phyloP scores from a whole-genome alignment of 331 rosid species.

The Malus hybrid region DNA sequence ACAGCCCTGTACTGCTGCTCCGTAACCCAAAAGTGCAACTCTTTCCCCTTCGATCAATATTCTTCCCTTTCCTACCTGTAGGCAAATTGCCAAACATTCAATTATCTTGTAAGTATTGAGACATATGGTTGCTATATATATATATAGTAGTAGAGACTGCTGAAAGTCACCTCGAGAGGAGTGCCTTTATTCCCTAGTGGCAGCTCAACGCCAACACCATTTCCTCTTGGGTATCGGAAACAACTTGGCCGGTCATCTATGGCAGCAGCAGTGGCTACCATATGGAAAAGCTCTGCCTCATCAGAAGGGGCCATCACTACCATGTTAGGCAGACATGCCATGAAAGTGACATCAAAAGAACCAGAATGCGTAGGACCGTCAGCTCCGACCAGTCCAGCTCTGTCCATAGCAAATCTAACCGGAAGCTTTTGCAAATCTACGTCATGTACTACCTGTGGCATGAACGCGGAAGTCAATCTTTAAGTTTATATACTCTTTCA shows the following conservation, averaged over 20 bases:
- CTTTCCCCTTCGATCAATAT: slow-evolving; percentile 80
- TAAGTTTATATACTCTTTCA: neutral
- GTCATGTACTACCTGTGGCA: slow-evolving; percentile 84
- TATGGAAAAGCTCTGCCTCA: slow-evolving; percentile 87
- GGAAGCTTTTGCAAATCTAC: slow-evolving; percentile 95
- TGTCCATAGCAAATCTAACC: slow-evolving; percentile 93
- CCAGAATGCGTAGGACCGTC: slow-evolving; percentile 94
- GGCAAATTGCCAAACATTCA: neutral
- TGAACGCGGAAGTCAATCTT: slow-evolving; percentile 8
- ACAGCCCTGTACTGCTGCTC: slow-evolving; percentile 78
- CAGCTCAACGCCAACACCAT: slow-evolving; percentile 69
- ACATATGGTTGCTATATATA: neutral
- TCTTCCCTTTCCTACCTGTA: slow-evolving; percentile 80
- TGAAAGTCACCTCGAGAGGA: slow-evolving; percentile 72
- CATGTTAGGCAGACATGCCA: slow-evolving; percentile 99
- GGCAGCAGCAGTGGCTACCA: slow-evolving; percentile 96
- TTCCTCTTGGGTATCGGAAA: slow-evolving; percentile 93
- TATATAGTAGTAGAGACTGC: neutral
- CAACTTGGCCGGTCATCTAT: slow-evolving; percentile 95
- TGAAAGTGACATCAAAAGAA: slow-evolving; percentile 83
- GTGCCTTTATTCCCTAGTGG: slow-evolving; percentile 83
- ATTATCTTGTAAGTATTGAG: neutral
- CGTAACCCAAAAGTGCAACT: slow-evolving; percentile 90
- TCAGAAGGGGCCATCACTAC: slow-evolving; percentile 99
- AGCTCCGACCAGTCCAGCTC: slow-evolving; percentile 97